Evolutionary conservation across 768 basidiomycete genomes (phyloP), one percentile per base, ranked within the genome.

Genomic region (Tulasnella sp.): DNA sequence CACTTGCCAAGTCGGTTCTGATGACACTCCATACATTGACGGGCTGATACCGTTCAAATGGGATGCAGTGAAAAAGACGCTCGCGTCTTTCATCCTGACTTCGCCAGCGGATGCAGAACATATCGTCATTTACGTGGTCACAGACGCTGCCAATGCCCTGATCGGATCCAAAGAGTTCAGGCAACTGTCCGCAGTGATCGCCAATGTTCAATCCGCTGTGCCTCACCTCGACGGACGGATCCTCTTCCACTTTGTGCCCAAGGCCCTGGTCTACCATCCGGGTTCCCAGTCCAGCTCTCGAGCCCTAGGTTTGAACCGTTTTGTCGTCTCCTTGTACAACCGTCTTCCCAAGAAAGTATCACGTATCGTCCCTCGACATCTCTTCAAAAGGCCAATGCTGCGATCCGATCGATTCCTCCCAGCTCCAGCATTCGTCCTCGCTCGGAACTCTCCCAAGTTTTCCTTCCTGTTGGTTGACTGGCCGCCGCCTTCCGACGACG

Each of bases 221-320:
- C 62, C 70, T n/a, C 40, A 62, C 19, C 69, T 42, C 14, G 82
- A 83, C 29, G 72, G 78, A 16, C 86, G 86, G 67, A 82, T 90
- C 19, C 81, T 89, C 35, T 86, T 91, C 73, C 90, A 94, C 71
- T 86, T 93, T 75, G 81, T 94, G 59, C 90, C 92, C 3, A 89
- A 92, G 74, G 82, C 85, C 37, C 80, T 86, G 59, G 80, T 90
- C 29, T 78, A 83, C 59, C 82, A 84, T 11, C 80, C 82, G 19
- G 81, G 84, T n/a, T 81, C 83, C 62, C 82, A 83, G 42, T 81
- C 86, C 17, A 76, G 80, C 5, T 75, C 81, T 6, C 80, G 79
- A 44, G 80, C 83, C 68, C 79, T 81, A 2, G 81, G 83, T 35
- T 77, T 87, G 14, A 85, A 87, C 37, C 75, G 78, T 3, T 82